Percentiles rank a stretch among this genome's conserved stretches.
Evolutionary conservation across 2,329 filamentous ascomycete genomes (phyloP).

Genomic region (Diaporthe australafricana): DNA sequence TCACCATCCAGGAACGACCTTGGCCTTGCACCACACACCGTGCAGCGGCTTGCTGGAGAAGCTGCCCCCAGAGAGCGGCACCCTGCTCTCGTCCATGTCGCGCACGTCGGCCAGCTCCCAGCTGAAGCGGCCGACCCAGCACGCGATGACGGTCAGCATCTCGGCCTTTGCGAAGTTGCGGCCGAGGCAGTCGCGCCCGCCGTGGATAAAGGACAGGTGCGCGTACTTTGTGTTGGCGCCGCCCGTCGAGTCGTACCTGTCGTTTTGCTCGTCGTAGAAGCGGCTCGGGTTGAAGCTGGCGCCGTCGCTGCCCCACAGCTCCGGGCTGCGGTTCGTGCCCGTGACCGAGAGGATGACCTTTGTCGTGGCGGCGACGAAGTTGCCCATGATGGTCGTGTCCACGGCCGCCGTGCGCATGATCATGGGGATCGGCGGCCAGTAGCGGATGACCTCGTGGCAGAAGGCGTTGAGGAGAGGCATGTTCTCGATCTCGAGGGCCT

Average conservation of each 20-base stretch:
- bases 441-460: slow-evolving; percentile 33
- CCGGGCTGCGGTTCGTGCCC: slow-evolving; percentile 71
- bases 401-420: slow-evolving; percentile 36
- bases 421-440: slow-evolving; percentile 39
- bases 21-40: slow-evolving; percentile 9
- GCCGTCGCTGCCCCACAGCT: slow-evolving; percentile 72
- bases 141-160: slow-evolving; percentile 65
- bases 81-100: slow-evolving; percentile 18
- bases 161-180: slow-evolving; percentile 77
- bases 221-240: slow-evolving; percentile 64
- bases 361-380: slow-evolving; percentile 69
- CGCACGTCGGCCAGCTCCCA: slow-evolving; percentile 10
- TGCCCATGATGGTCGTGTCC: slow-evolving; percentile 59
- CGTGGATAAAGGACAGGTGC: slow-evolving; percentile 68
- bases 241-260: slow-evolving; percentile 40
- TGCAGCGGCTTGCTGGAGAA: slow-evolving; percentile 14
- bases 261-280: slow-evolving; percentile 55
- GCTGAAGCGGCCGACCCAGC: slow-evolving; percentile 5
- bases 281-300: slow-evolving; percentile 71
- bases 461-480: slow-evolving; percentile 16
- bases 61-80: slow-evolving; percentile 6
- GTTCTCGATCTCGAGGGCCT: slow-evolving; percentile 17
- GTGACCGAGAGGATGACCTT: slow-evolving; percentile 71
- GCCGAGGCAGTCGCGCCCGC: slow-evolving; percentile 66
- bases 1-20: neutral